phyloP scores from a whole-genome alignment of 2,329 filamentous ascomycete species.

The Dactylellina sp. region DNA sequence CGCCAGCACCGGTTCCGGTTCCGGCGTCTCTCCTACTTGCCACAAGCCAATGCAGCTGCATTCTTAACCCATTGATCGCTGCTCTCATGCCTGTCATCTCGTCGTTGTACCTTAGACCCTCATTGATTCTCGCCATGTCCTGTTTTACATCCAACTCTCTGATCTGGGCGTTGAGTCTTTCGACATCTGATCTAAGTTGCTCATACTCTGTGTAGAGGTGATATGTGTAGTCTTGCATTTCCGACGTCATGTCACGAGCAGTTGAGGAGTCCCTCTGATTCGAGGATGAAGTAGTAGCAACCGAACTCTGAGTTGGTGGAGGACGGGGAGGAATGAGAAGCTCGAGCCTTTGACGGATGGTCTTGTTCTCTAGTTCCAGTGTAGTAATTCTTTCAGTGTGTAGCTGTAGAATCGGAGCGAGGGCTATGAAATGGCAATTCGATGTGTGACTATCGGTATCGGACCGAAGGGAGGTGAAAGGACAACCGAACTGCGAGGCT shows the following conservation, averaged over 20 bases:
- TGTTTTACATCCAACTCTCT: conserved; percentile 60
- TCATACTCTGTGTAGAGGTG: conserved; percentile 60
- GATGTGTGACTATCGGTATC: conserved; percentile 56
- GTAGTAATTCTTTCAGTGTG: conserved; percentile 57
- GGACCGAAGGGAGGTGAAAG: conserved; percentile 56
- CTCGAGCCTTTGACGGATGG: conserved; percentile 59
- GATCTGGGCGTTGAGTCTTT: conserved; percentile 58
- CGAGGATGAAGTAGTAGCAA: conserved; percentile 14
- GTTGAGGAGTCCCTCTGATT: conserved; percentile 12
- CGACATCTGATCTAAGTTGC: conserved; percentile 59
- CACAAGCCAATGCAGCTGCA: conserved; percentile 60
- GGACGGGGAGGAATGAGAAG: conserved; percentile 54
- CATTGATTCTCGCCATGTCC: conserved; percentile 59
- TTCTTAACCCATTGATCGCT: conserved; percentile 60
- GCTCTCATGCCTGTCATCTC: conserved; percentile 60
- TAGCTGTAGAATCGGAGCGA: conserved; percentile 58
- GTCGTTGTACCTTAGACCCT: conserved; percentile 60
- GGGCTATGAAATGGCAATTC: conserved; percentile 58
- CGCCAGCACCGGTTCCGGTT: conserved; percentile 21
- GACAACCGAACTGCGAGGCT: conserved; percentile 58
- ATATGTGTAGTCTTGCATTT: conserved; percentile 60
- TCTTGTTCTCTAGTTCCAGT: conserved; percentile 60
- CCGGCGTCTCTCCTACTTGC: conserved; percentile 49
- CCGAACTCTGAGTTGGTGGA: conserved; percentile 31
- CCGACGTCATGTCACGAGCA: conserved; percentile 39